Evolutionary conservation across 805 yeast species (phyloP), one percentile per base, ranked within the genome.

Genomic region (Candida coquimbonensis): DNA sequence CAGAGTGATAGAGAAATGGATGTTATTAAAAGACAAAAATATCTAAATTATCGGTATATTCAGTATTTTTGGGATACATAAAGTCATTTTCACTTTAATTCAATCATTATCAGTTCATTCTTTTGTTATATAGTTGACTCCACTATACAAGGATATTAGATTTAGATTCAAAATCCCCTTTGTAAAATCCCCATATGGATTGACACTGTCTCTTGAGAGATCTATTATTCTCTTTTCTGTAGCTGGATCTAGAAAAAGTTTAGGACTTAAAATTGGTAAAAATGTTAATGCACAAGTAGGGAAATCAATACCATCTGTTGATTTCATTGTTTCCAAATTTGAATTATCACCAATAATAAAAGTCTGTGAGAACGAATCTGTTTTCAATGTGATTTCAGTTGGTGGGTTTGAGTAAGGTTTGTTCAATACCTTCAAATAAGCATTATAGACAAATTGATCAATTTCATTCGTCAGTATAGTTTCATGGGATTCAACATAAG

Each of bases 241-340:
- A 1, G 51, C 56, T 3, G 57, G 57, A 38, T 58, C 62, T 4
- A 42, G 40, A 12, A 38, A 38, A 9, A 36, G 36, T 21, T 29
- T 39, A 14, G 50, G 45, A 0, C 47, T 31, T 5, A 47, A 17
- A 4, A 47, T 39, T 17, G 50, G 63, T 16, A 59, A 33, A 29
- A 51, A 50, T 2, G 59, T 56, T 3, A 59, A 34, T 8, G 53
- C 34, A 38, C 63, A 59, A 34, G 61, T 54, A 9, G 56, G 49
- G 62, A 61, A 59, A 29, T 25, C 32, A 24, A 50, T 53, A 7
- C 44, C 52, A 13, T 48, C 39, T 4, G 44, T 35, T 1, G 63
- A 57, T 3, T 34, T 17, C 9, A 56, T 4, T 8, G 17, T 24
- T 6, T 50, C 49, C 9, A 42, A 19, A 14, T 54, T 51, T 7